Conservation (phyloP, 805 yeast genomes). For the Saccharomyces mikatae region DNA sequence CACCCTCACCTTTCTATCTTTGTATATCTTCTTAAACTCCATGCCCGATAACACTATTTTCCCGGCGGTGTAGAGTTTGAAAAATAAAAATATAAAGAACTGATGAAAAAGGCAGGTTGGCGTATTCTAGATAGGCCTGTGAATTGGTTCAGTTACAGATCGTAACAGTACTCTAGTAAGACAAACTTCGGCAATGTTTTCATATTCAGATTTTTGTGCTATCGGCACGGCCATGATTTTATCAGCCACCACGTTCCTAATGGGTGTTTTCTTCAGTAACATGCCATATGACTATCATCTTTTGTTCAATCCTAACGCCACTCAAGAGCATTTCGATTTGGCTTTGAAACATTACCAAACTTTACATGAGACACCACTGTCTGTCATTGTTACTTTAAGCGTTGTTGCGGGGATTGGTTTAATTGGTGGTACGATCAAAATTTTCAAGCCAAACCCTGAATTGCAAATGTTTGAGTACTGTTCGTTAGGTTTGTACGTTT, state of each 20-base stretch:
- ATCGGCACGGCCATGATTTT: conserved; percentile 26
- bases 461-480: conserved; percentile 87
- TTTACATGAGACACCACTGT: conserved; percentile 59
- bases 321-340: conserved; percentile 45
- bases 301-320: conserved; percentile 52
- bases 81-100: background rate
- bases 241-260: conserved; percentile 56
- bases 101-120: background rate
- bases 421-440: conserved; percentile 63
- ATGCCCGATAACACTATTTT: background rate
- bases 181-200: conserved; percentile 4
- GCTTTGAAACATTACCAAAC: conserved; percentile 67
- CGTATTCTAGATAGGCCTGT: background rate
- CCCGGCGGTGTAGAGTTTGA: background rate
- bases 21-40: background rate
- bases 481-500: conserved; percentile 61
- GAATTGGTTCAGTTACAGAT: background rate
- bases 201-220: conserved; percentile 26
- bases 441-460: conserved; percentile 82
- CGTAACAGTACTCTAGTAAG: background rate
- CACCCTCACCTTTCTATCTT: background rate
- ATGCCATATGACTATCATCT: conserved; percentile 75
- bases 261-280: conserved; percentile 73
- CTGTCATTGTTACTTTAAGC: conserved; percentile 38
- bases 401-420: conserved; percentile 64